A percentile compares a stretch with the other conserved stretches of the same genome.
These are phyloP conservation scores for Avena insularis DNA, from an alignment of 176 grass and related monocot species.

Conservation along the genomic window DNA sequence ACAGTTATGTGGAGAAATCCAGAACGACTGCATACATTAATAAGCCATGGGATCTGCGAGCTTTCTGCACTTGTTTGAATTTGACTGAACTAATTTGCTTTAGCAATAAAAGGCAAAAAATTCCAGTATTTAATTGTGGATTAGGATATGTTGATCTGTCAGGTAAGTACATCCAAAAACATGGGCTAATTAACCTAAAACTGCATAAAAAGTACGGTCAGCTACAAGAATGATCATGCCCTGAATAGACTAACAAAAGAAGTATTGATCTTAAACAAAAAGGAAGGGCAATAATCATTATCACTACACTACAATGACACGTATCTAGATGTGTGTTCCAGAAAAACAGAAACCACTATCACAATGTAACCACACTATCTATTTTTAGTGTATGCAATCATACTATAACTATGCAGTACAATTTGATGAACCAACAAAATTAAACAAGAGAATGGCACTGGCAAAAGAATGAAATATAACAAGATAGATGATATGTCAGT, in stretches of 20 bases:
- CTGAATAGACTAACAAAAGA: constrained; percentile 16
- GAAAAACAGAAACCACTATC: background rate
- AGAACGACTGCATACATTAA: background rate
- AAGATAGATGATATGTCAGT: background rate
- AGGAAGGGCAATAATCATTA: background rate
- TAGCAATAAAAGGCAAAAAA: background rate
- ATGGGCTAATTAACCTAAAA: background rate
- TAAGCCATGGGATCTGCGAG: background rate
- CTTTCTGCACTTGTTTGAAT: background rate
- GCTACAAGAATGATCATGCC: constrained; percentile 25
- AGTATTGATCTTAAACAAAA: background rate
- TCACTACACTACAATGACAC: background rate
- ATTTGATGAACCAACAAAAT: background rate
- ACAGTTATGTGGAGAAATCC: background rate
- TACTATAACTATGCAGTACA: background rate
- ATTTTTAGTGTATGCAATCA: background rate
- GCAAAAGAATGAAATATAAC: constrained; percentile 25
- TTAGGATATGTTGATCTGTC: background rate
- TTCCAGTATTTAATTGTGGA: background rate
- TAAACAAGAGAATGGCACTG: background rate
- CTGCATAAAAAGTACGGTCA: background rate
- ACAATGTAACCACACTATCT: background rate
- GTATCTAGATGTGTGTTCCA: background rate
- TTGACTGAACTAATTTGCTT: constrained; percentile 10
- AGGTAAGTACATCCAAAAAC: background rate